A percentile compares a stretch with the other conserved stretches of the same genome.
Conservation (phyloP, 2,329 filamentous ascomycete species). For the Talaromyces sp. region DNA sequence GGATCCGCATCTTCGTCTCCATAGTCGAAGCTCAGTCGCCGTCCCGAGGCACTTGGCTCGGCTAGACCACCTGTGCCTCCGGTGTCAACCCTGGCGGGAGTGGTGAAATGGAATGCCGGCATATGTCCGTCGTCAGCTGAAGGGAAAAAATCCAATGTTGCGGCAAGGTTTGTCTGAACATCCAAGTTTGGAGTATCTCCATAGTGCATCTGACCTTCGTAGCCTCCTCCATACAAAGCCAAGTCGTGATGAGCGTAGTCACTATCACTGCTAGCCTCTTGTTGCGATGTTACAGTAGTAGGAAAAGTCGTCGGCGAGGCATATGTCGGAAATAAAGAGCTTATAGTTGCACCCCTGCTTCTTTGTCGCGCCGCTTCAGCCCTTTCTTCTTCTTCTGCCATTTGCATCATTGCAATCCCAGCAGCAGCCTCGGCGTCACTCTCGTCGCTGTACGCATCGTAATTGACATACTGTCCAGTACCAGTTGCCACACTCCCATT, state of each 20-base stretch:
- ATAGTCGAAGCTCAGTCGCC: slow-evolving; percentile 85
- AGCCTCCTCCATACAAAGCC: slow-evolving; percentile 68
- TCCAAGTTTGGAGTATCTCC: slow-evolving; percentile 44
- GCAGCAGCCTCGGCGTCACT: slow-evolving; percentile 85
- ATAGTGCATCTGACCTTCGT: slow-evolving; percentile 57
- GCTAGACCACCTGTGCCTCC: slow-evolving; percentile 85
- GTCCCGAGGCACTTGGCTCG: slow-evolving; percentile 57
- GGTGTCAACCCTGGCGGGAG: slow-evolving; percentile 72
- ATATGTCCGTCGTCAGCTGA: slow-evolving; percentile 46
- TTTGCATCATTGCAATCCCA: slow-evolving; percentile 74
- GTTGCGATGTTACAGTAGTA: slow-evolving; percentile 21
- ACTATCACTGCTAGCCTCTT: slow-evolving; percentile 59
- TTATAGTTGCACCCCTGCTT: slow-evolving; percentile 51
- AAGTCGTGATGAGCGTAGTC: slow-evolving; percentile 70
- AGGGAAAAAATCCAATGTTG: background rate
- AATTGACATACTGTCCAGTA: slow-evolving; percentile 42
- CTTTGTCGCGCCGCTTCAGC: slow-evolving; percentile 42
- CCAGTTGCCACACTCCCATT: slow-evolving; percentile 46
- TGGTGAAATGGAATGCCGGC: slow-evolving; percentile 49
- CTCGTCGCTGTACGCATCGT: slow-evolving; percentile 59
- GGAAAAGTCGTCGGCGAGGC: slow-evolving; percentile 36
- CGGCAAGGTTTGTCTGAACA: background rate
- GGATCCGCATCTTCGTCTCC: slow-evolving; percentile 82
- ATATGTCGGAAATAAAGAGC: slow-evolving; percentile 45
- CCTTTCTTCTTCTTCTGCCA: slow-evolving; percentile 74